Evolutionary conservation across 257 asterid species (phyloP).

Genomic region (Voacanga thouarsii): DNA sequence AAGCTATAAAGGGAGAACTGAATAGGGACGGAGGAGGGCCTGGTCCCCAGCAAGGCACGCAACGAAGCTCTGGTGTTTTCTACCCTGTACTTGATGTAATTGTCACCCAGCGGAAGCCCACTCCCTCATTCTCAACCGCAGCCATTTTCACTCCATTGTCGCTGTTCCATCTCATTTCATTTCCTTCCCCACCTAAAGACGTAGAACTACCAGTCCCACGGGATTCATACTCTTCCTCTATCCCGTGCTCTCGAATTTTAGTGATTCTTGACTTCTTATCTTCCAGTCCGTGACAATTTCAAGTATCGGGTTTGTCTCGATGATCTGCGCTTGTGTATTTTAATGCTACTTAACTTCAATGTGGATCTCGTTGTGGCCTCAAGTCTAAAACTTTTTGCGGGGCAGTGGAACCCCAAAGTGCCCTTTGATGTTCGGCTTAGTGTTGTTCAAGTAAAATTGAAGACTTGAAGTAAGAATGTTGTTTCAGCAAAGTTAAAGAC

Average conservation of each 20-base stretch:
- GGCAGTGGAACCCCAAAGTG: not conserved
- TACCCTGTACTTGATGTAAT: conserved; percentile 1
- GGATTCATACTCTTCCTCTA: conserved; percentile 10
- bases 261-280: not conserved
- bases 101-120: not conserved
- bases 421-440: not conserved
- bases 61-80: conserved; percentile 26
- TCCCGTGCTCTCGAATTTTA: not conserved
- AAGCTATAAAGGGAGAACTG: not conserved
- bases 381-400: not conserved
- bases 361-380: not conserved
- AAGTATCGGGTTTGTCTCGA: not conserved
- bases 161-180: not conserved
- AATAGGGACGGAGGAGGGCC: no score
- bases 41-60: conserved; percentile 40
- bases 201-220: conserved; percentile 4
- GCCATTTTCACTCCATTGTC: not conserved
- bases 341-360: not conserved
- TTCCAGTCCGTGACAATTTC: not conserved
- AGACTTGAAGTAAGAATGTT: not conserved
- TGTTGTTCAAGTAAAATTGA: not conserved
- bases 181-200: not conserved
- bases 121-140: not conserved
- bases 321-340: not conserved
- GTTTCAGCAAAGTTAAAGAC: not conserved